Conservation (phyloP, 805 yeast species). For the Kluyveromyces lactis region DNA sequence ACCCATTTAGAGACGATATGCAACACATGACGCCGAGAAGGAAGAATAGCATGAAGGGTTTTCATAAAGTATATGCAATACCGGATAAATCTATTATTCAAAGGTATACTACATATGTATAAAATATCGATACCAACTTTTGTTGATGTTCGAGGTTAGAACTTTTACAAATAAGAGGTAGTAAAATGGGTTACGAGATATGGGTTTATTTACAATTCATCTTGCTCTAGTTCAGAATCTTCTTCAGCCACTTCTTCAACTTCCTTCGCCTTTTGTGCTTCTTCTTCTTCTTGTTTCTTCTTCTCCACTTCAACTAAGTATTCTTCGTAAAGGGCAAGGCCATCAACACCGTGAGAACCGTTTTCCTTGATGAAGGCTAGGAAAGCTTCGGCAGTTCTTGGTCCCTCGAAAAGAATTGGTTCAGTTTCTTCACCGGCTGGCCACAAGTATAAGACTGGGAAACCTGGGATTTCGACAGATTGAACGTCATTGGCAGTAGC, state of each 20-base stretch:
- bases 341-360: slow-evolving; percentile 60
- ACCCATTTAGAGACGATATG: too few species aligned
- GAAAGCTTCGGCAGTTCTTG: slow-evolving; percentile 66
- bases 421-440: slow-evolving; percentile 74
- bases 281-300: slow-evolving; percentile 11
- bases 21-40: too few species aligned
- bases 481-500: slow-evolving; percentile 81
- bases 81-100: too few species aligned
- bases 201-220: slow-evolving; percentile 23
- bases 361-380: slow-evolving; percentile 61
- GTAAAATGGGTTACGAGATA: too few species aligned
- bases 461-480: slow-evolving; percentile 72
- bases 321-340: slow-evolving; percentile 19
- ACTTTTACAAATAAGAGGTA: too few species aligned
- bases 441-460: slow-evolving; percentile 85
- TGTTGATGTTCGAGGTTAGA: too few species aligned
- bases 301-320: slow-evolving; percentile 8
- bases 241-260: slow-evolving; percentile 14
- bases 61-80: too few species aligned
- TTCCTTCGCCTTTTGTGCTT: slow-evolving; percentile 8
- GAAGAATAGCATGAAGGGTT: too few species aligned
- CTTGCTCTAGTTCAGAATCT: slow-evolving; percentile 19
- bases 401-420: slow-evolving; percentile 59
- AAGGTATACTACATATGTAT: too few species aligned
- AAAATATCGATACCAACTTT: too few species aligned